A percentile compares a stretch with the other conserved stretches of the same genome.
Conservation (phyloP, 2,329 filamentous ascomycete genomes). For the Zymoseptoria ardabiliae region DNA sequence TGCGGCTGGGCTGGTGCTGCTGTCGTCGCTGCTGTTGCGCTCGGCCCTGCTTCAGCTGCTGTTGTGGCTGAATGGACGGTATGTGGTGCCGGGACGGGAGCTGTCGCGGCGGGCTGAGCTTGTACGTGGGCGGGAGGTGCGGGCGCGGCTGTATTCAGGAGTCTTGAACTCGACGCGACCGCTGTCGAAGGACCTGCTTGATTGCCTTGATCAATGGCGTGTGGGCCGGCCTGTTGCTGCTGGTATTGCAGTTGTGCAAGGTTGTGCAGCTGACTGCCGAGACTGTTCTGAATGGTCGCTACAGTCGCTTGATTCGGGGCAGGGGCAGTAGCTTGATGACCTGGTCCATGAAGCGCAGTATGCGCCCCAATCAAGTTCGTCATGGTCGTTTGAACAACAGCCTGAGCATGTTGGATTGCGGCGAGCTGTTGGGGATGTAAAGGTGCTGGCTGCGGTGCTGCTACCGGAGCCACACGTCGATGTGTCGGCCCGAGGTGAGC, state of each 20-base stretch:
- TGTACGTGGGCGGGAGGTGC: neutral
- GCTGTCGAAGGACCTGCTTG: neutral
- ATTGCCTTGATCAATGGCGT: neutral
- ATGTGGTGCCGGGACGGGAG: slow-evolving; percentile 1
- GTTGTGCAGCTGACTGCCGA: neutral
- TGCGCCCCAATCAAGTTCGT: neutral
- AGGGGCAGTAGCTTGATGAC: slow-evolving; percentile 11
- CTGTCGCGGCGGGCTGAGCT: neutral
- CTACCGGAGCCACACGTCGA: neutral
- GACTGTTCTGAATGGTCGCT: neutral
- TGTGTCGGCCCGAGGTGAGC: neutral
- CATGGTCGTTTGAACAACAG: slow-evolving; percentile 14
- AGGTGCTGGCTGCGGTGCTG: slow-evolving; percentile 7
- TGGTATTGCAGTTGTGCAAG: slow-evolving; percentile 1
- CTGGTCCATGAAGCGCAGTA: slow-evolving; percentile 3
- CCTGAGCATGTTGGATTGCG: slow-evolving; percentile 11
- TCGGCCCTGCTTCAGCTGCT: slow-evolving; percentile 10
- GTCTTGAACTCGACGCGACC: neutral
- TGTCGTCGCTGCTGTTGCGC: slow-evolving; percentile 13
- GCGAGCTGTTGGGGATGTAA: slow-evolving; percentile 5
- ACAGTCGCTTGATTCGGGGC: slow-evolving; percentile 4
- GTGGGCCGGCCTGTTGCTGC: neutral
- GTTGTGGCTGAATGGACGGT: neutral
- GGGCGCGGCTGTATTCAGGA: neutral
- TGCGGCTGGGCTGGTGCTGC: slow-evolving; percentile 16